These are phyloP conservation scores for Breviolum minutum DNA, from an alignment of 73 alveolate species.

Conservation along the genomic window DNA sequence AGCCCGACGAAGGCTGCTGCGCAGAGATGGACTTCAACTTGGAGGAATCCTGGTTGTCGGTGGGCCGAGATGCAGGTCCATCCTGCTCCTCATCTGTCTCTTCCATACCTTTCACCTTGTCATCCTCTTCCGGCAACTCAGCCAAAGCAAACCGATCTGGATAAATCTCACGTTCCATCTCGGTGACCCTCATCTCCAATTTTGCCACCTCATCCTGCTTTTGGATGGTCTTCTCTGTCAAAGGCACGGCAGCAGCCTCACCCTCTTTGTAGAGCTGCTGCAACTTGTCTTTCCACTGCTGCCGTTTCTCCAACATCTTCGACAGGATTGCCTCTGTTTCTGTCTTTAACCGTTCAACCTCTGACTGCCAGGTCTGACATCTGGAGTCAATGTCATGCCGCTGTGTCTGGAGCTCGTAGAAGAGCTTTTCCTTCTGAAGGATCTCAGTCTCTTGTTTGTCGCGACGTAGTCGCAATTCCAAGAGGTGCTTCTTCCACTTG, in stretches of 20 bases:
- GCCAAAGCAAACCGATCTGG: conserved; percentile 39
- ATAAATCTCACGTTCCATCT: conserved; percentile 44
- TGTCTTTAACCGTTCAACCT: not conserved
- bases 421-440: not conserved
- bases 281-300: conserved; percentile 4
- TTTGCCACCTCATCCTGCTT: not conserved
- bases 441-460: not conserved
- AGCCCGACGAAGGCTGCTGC: conserved; percentile 10
- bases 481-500: conserved; percentile 23
- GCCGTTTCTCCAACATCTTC: not conserved
- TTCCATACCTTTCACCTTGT: conserved; percentile 16
- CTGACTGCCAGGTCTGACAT: not conserved
- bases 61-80: not conserved
- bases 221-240: conserved; percentile 1
- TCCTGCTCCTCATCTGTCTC: conserved; percentile 19
- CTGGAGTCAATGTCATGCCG: not conserved
- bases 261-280: not conserved
- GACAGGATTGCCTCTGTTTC: not conserved
- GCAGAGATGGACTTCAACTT: not conserved
- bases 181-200: not conserved
- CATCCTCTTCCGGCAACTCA: conserved; percentile 22
- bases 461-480: not conserved
- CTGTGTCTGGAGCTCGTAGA: not conserved
- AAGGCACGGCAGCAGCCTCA: conserved; percentile 3
- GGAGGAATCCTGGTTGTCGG: not conserved